Evolutionary conservation across 306 rosid species (phyloP), one percentile per base, ranked within the genome.

Genomic region (Hylodesmum podocarpum): DNA sequence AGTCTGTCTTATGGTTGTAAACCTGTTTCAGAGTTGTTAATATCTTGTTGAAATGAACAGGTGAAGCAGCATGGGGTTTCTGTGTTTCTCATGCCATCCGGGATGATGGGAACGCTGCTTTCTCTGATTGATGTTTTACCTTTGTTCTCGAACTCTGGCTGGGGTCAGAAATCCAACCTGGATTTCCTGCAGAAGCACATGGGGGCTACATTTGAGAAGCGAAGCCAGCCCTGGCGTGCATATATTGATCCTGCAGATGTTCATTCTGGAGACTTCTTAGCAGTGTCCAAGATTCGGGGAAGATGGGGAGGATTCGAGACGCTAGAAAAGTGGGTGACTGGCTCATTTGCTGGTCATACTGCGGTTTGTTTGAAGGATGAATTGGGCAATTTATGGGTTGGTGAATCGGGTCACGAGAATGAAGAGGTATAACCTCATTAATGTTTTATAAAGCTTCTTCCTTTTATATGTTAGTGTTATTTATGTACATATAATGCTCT

Each of bases 301-400:
- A 87, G 96, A 69, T 90, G 97, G 97, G 97, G 96, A 40, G 97
- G 97, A 67, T 93, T 93, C 73, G 96, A 93, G 89, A 90, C 94
- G 6, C 78, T 93, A 27, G 97, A 93, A 72, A 93, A 90, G 80
- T 93, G 97, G 97, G 94, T 93, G 31, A 93, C 97, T 0, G 97
- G 97, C 65, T 86, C 97, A 68, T 93, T 89, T 87, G 97, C 97
- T 46, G 97, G 96, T 76, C 97, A 93, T 79, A 90, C 97, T 9
- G 88, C 97, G 25, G 97, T 93, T 76, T 93, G 97, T 81, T 87
- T 90, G 83, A 93, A 93, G 86, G 97, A 93, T 74, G 96, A 90
- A 10, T 80, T 49, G 85, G 97, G 97, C 11, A 84, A 85, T 66
- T 88, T 93, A 66, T 93, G 97, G 97, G 94, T 93, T 86, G 97